phyloP scores from a whole-genome alignment of 495 filamentous ascomycete genomes.

The Podospora anserina region DNA sequence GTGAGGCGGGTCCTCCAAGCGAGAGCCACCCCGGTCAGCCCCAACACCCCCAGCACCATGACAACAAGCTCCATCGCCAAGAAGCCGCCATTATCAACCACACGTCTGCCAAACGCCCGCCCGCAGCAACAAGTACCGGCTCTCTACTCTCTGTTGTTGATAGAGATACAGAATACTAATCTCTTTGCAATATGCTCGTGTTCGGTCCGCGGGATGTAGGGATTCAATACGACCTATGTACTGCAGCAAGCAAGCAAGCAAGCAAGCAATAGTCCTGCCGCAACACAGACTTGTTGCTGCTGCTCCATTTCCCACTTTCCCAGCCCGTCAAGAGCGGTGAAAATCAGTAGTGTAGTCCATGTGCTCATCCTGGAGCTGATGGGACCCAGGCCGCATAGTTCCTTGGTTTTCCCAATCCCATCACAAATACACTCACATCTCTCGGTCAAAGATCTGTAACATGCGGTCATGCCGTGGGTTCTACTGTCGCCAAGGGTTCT shows the following conservation, averaged over 20 bases:
- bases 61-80: conserved; percentile 34
- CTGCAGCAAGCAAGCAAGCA: conserved; percentile 6
- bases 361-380: background rate
- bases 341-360: conserved; percentile 2
- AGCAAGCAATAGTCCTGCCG: conserved; percentile 16
- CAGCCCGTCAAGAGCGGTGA: conserved; percentile 32
- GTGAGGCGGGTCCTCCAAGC: conserved; percentile 31
- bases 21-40: conserved; percentile 5
- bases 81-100: conserved; percentile 8
- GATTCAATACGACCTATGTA: background rate
- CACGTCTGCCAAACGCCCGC: background rate
- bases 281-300: conserved; percentile 22
- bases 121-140: background rate
- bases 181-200: background rate
- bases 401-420: background rate
- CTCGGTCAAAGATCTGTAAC: background rate
- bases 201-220: background rate
- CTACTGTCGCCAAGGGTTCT: conserved; percentile 13
- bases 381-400: background rate
- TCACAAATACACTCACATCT: background rate
- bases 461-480: conserved; percentile 16
- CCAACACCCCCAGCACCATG: conserved; percentile 16
- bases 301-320: conserved; percentile 1
- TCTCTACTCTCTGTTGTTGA: background rate
- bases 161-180: background rate